Percentiles rank a stretch among this genome's conserved stretches.
These are phyloP conservation scores for Anthoceros angustus DNA, from an alignment of 225 moss, liverwort and hornwort genomes.

Conservation along the genomic window DNA sequence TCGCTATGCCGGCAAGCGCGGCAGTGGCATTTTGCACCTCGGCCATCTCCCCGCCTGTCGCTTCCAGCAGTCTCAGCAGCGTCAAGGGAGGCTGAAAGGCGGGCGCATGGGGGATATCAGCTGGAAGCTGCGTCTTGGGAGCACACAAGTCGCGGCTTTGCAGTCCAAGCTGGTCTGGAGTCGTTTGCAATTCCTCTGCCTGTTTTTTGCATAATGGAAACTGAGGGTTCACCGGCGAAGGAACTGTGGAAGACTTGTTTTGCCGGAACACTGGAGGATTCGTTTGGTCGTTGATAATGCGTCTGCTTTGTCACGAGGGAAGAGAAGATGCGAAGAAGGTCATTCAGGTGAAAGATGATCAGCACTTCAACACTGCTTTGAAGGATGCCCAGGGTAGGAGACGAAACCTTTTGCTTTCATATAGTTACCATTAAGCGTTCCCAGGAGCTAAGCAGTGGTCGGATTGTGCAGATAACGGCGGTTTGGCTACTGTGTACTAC, in stretches of 20 bases:
- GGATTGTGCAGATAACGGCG: not conserved
- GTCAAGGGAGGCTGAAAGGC: not conserved
- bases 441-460: not conserved
- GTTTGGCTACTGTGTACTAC: not conserved
- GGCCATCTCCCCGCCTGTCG: not conserved
- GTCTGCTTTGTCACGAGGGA: conserved; percentile 1
- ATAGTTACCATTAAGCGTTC: not conserved
- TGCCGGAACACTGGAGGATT: not conserved
- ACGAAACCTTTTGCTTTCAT: not conserved
- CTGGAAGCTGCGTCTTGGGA: not conserved
- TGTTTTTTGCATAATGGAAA: not conserved
- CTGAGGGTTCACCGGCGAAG: no score
- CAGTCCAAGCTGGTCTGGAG: not conserved
- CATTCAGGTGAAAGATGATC: conserved; percentile 2
- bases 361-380: not conserved
- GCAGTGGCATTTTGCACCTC: not conserved
- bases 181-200: not conserved
- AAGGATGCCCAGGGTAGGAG: not conserved
- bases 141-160: not conserved
- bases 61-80: not conserved
- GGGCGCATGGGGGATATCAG: not conserved
- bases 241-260: not conserved
- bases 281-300: not conserved
- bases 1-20: not conserved
- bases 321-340: not conserved